These are phyloP conservation scores for Hyparrhenia diplandra DNA, from an alignment of 176 grass and related monocot species.

Conservation along the genomic window DNA sequence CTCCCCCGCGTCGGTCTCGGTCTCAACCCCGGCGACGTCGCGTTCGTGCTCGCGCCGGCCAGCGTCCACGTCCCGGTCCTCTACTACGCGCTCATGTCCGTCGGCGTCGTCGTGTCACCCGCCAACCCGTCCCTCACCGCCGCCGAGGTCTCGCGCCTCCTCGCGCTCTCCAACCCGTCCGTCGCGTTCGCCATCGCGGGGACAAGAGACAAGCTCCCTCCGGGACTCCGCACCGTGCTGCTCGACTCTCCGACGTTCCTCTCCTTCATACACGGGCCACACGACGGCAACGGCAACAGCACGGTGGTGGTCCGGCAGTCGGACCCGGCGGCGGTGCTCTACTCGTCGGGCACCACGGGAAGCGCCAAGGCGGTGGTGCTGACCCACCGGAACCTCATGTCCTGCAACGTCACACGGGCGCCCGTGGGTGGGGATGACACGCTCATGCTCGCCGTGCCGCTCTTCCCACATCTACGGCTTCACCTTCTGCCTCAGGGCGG, in stretches of 20 bases:
- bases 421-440: neutral
- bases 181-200: constrained; percentile 32
- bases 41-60: constrained; percentile 40
- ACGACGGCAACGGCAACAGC: neutral
- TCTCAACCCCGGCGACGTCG: constrained; percentile 42
- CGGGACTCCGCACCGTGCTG: constrained; percentile 2
- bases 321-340: constrained; percentile 28
- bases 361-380: neutral
- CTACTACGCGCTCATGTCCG: constrained; percentile 47
- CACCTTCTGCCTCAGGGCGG: constrained; percentile 24
- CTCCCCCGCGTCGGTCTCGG: neutral
- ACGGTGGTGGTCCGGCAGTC: constrained; percentile 13
- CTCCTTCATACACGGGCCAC: neutral
- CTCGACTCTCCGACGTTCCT: constrained; percentile 38
- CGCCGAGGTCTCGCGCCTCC: constrained; percentile 23
- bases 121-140: constrained; percentile 46
- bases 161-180: constrained; percentile 39
- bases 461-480: constrained; percentile 59
- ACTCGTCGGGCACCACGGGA: neutral
- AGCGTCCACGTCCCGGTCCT: constrained; percentile 41
- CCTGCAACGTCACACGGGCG: neutral
- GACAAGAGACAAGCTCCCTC: constrained; percentile 17
- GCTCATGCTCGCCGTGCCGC: constrained; percentile 34
- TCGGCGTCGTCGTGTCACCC: constrained; percentile 44
- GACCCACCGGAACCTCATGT: neutral